Conservation (phyloP, 2,329 filamentous ascomycete genomes). For the Claviceps spartinae region DNA sequence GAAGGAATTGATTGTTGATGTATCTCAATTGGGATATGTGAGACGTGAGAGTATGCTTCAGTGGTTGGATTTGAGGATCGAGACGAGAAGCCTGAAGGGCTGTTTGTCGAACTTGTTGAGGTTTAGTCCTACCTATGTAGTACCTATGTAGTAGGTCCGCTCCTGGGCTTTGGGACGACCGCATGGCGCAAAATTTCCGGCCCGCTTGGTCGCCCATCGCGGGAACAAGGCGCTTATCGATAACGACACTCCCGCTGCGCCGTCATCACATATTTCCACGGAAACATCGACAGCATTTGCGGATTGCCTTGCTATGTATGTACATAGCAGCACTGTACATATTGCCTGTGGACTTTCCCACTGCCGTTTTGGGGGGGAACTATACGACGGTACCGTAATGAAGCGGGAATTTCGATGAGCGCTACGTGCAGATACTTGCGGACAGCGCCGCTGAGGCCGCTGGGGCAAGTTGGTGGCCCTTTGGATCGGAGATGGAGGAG, state of each 20-base stretch:
- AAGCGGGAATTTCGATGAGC: slow-evolving; percentile 9
- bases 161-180: neutral
- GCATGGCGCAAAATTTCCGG: slow-evolving; percentile 13
- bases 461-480: slow-evolving; percentile 1
- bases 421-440: slow-evolving; percentile 9
- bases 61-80: neutral
- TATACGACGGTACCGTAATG: slow-evolving; percentile 5
- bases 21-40: no score
- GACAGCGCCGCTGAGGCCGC: slow-evolving; percentile 4
- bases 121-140: no score
- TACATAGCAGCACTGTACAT: neutral
- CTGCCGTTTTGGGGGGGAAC: neutral
- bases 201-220: neutral
- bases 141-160: no score
- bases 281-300: neutral
- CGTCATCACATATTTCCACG: neutral
- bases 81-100: neutral
- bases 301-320: neutral
- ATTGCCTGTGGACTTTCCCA: neutral
- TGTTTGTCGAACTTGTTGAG: neutral
- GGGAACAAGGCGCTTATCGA: slow-evolving; percentile 4
- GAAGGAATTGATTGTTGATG: neutral
- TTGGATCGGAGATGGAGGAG: neutral
- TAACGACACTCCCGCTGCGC: neutral
- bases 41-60: neutral